Percentiles rank a stretch among this genome's conserved stretches.
Evolutionary conservation across 2,329 filamentous ascomycete species (phyloP).

Genomic region (Gaeumannomyces sp.): DNA sequence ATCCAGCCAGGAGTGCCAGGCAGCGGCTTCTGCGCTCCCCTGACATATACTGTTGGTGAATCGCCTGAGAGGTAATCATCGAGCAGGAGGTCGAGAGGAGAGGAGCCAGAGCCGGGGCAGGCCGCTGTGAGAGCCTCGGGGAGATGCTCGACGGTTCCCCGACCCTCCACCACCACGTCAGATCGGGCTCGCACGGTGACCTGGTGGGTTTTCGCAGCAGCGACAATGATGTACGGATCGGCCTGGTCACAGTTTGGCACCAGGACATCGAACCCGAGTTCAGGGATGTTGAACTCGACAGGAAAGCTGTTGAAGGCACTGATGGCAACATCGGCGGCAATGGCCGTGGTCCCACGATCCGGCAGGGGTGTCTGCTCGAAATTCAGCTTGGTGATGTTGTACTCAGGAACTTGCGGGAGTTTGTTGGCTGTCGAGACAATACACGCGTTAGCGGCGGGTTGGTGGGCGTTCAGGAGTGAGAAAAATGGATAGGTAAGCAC

Average conservation of each 20-base stretch:
- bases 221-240: conserved; percentile 71
- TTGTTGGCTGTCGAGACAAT: conserved; percentile 48
- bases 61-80: conserved; percentile 76
- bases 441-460: neutral
- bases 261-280: conserved; percentile 77
- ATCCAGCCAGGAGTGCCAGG: conserved; percentile 76
- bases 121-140: conserved; percentile 64
- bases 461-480: conserved; percentile 12
- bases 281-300: conserved; percentile 67
- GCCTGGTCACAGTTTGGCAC: conserved; percentile 71
- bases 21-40: conserved; percentile 63
- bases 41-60: conserved; percentile 73
- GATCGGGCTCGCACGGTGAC: conserved; percentile 63
- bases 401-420: conserved; percentile 71
- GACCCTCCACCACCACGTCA: conserved; percentile 62
- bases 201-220: conserved; percentile 62
- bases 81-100: conserved; percentile 78
- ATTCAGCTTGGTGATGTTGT: conserved; percentile 75
- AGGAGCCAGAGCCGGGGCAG: conserved; percentile 72
- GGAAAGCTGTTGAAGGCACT: conserved; percentile 71
- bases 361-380: conserved; percentile 62
- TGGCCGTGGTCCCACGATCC: conserved; percentile 49
- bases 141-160: conserved; percentile 65
- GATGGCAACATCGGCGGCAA: conserved; percentile 75
- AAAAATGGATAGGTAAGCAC: conserved; percentile 11